phyloP scores from a whole-genome alignment of 2,329 filamentous ascomycete genomes.

The Aureobasidium leucospermi region DNA sequence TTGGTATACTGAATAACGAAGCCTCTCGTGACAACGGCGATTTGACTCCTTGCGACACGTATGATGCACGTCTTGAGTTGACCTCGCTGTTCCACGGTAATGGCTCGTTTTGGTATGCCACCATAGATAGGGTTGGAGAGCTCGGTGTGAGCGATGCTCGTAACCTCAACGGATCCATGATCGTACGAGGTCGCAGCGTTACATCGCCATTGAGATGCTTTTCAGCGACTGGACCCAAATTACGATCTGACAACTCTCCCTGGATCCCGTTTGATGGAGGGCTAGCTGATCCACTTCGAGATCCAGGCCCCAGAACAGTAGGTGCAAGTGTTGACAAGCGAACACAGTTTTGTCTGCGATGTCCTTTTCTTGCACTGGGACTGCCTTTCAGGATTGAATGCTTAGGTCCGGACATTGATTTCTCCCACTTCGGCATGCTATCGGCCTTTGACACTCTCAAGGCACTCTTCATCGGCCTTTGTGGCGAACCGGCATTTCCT shows the following conservation, averaged over 20 bases:
- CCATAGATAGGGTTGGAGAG: slow-evolving; percentile 32
- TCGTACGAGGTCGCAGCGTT: not conserved
- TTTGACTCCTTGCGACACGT: not conserved
- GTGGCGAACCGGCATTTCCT: slow-evolving; percentile 26
- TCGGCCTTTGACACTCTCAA: not conserved
- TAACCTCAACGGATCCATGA: slow-evolving; percentile 26
- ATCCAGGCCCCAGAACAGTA: slow-evolving; percentile 33
- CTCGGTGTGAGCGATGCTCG: slow-evolving; percentile 34
- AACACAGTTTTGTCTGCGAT: slow-evolving; percentile 38
- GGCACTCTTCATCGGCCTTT: slow-evolving; percentile 19
- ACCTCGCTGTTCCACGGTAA: not conserved
- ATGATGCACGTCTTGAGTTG: not conserved
- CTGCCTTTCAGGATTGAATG: slow-evolving; percentile 39
- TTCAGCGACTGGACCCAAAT: not conserved
- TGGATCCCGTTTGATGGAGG: slow-evolving; percentile 32
- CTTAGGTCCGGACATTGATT: slow-evolving; percentile 29
- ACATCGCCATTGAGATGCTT: slow-evolving; percentile 6
- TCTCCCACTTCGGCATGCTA: slow-evolving; percentile 35
- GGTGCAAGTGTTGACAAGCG: slow-evolving; percentile 37
- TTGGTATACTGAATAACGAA: slow-evolving; percentile 29
- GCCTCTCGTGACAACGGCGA: slow-evolving; percentile 5
- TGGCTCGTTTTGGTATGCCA: slow-evolving; percentile 7
- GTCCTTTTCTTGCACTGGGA: slow-evolving; percentile 37
- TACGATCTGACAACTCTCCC: slow-evolving; percentile 24
- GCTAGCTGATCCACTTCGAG: slow-evolving; percentile 28